Conservation (phyloP, 148 eudicot genomes). For the Simmondsia chinensis region DNA sequence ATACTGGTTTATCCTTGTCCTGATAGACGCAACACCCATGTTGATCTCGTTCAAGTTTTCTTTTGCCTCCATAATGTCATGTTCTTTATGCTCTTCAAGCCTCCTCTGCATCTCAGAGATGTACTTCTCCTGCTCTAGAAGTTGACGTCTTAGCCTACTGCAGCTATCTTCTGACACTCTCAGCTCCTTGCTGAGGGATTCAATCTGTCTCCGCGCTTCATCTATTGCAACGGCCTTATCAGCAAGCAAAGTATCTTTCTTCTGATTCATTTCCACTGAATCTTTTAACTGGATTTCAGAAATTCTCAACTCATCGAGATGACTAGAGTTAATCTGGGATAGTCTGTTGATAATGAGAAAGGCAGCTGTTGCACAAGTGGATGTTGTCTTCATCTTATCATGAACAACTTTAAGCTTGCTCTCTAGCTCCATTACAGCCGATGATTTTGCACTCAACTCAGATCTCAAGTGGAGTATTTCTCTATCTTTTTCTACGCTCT, state of each 20-base stretch:
- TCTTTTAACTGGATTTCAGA: constrained; percentile 32
- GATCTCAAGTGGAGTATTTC: constrained; percentile 36
- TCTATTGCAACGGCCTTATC: constrained; percentile 26
- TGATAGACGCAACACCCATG: constrained; percentile 33
- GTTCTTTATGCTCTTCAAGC: constrained; percentile 30
- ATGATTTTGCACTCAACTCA: constrained; percentile 29
- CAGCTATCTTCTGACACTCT: constrained; percentile 20
- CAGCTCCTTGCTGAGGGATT: constrained; percentile 27
- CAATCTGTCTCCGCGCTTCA: constrained; percentile 27
- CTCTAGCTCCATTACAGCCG: constrained; percentile 27
- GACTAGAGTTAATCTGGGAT: constrained; percentile 37
- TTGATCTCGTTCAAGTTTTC: constrained; percentile 43
- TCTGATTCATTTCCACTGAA: constrained; percentile 11
- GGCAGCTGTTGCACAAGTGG: constrained; percentile 60
- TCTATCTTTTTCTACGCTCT: constrained; percentile 52
- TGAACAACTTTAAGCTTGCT: constrained; percentile 24
- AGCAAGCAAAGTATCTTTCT: constrained; percentile 24
- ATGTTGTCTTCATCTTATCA: constrained; percentile 27
- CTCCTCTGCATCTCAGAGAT: constrained; percentile 20
- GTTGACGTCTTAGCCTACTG: constrained; percentile 18
- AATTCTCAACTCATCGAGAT: constrained; percentile 21
- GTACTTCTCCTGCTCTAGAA: constrained; percentile 24
- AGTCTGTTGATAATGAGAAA: constrained; percentile 55
- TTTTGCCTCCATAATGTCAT: constrained; percentile 25
- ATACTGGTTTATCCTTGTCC: constrained; percentile 27